Percentiles rank a stretch among this genome's conserved stretches.
Conservation (phyloP, 139 green algal genomes). For the Coelastrella sp. region DNA sequence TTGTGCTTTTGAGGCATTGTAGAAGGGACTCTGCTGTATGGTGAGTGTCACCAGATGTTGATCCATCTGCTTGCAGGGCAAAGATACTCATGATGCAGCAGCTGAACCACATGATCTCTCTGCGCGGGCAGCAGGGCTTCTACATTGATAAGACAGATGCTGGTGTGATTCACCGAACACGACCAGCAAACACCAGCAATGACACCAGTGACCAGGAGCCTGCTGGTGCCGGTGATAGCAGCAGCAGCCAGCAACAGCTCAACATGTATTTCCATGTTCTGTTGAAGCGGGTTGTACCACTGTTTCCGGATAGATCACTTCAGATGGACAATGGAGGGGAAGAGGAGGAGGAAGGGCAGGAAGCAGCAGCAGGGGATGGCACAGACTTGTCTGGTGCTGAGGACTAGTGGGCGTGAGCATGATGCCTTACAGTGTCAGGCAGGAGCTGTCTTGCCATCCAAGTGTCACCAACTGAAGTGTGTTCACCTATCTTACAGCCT, state of each 20-base stretch:
- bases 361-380: background rate
- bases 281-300: conserved; percentile 41
- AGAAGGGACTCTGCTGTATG: too few relatives aligned
- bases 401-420: background rate
- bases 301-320: conserved; percentile 16
- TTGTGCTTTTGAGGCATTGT: too few relatives aligned
- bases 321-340: background rate
- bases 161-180: background rate
- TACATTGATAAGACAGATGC: conserved; percentile 21
- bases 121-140: conserved; percentile 42
- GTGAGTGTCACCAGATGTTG: too few relatives aligned
- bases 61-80: background rate
- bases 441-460: background rate
- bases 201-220: background rate
- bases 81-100: conserved; percentile 53
- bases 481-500: too few relatives aligned
- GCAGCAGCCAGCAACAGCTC: conserved; percentile 22
- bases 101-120: conserved; percentile 49
- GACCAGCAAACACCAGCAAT: background rate
- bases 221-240: background rate
- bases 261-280: conserved; percentile 59
- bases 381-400: background rate
- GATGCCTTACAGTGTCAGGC: background rate
- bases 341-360: background rate
- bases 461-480: too few relatives aligned